Conservation (phyloP, 495 filamentous ascomycete species). For the Xylaria palmicola region DNA sequence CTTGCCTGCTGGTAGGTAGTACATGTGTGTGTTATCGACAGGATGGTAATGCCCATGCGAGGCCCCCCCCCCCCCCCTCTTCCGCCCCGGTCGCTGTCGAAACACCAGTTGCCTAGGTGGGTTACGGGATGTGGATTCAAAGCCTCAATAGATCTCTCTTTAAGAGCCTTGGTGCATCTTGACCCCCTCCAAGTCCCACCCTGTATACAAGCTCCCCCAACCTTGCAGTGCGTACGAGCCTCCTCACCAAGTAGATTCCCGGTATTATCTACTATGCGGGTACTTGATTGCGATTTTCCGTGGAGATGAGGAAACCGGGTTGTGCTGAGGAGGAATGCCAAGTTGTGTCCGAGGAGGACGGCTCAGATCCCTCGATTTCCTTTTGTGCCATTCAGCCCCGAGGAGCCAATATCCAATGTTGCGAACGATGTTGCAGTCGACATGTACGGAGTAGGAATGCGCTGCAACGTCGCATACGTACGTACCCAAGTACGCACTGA, state of each 20-base stretch:
- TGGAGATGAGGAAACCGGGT: neutral
- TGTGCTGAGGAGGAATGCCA: neutral
- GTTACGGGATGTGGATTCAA: constrained; percentile 8
- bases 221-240: neutral
- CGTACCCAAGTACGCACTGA: neutral
- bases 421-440: neutral
- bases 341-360: neutral
- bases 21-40: neutral
- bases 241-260: neutral
- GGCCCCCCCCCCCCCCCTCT: neutral
- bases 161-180: neutral
- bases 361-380: neutral
- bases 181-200: neutral
- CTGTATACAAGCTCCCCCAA: neutral
- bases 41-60: neutral
- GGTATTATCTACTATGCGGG: neutral
- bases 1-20: too few species aligned
- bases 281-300: neutral
- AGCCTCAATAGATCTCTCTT: constrained; percentile 10
- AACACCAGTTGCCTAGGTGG: constrained; percentile 9
- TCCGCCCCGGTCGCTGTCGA: neutral
- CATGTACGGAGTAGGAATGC: neutral
- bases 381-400: neutral
- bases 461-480: neutral
- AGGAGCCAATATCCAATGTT: neutral